Percentiles rank a stretch among this genome's conserved stretches.
Conservation (phyloP, 75 land plant species). For the Pinus tabuliformis region DNA sequence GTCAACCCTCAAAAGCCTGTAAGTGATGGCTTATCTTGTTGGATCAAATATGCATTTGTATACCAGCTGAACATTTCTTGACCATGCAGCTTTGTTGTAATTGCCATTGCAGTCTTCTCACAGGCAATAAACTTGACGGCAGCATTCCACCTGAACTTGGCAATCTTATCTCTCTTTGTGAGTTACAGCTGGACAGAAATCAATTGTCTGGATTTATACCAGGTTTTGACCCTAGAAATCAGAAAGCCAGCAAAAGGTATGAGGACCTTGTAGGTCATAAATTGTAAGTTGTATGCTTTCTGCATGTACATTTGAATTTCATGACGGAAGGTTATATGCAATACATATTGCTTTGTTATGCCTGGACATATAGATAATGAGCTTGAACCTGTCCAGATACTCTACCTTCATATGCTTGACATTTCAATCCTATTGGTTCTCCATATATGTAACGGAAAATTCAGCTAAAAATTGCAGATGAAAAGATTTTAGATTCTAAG, state of each 20-base stretch:
- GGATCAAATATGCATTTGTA: neutral
- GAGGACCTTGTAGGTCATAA: neutral
- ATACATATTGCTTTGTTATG: neutral
- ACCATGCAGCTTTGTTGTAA: neutral
- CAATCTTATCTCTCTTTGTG: conserved; percentile 23
- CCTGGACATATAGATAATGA: neutral
- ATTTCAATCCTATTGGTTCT: neutral
- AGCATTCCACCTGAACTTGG: conserved; percentile 26
- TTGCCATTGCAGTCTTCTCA: conserved; percentile 40
- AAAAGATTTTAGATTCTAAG: no score
- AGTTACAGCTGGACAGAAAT: conserved; percentile 24
- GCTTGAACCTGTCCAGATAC: neutral
- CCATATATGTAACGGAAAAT: neutral
- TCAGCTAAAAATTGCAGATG: neutral
- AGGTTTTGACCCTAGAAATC: conserved; percentile 22
- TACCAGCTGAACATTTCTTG: neutral
- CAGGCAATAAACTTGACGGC: conserved; percentile 48
- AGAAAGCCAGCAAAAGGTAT: conserved; percentile 37
- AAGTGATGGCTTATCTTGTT: conserved; percentile 19
- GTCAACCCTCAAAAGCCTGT: conserved; percentile 50
- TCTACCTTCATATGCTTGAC: neutral
- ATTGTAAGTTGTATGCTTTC: neutral
- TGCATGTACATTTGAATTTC: neutral
- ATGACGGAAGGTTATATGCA: neutral
- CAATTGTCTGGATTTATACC: conserved; percentile 9